A percentile compares a stretch with the other conserved stretches of the same genome.
These are phyloP conservation scores for Arthrobotrys conoides DNA, from an alignment of 2,329 filamentous ascomycete genomes.

Conservation along the genomic window DNA sequence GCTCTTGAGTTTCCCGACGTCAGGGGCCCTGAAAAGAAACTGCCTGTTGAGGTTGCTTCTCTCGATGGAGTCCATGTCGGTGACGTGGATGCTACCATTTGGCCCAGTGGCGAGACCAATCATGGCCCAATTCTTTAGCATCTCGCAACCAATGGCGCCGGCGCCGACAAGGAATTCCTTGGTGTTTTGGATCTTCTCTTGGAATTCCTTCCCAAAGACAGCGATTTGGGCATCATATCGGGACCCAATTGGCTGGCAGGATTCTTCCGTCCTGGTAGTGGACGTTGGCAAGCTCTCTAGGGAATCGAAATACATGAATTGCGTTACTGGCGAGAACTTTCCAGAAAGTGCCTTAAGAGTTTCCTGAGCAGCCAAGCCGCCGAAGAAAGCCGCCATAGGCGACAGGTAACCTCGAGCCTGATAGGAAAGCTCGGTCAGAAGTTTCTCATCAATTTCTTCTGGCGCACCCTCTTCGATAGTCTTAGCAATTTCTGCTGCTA, in stretches of 20 bases:
- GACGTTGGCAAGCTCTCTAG: slow-evolving; percentile 91
- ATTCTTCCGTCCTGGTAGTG: slow-evolving; percentile 82
- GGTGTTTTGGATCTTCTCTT: slow-evolving; percentile 91
- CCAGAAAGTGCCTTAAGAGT: slow-evolving; percentile 96
- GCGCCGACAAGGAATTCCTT: slow-evolving; percentile 96
- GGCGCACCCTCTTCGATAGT: slow-evolving; percentile 76
- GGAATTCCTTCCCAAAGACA: slow-evolving; percentile 92
- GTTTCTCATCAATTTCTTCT: slow-evolving; percentile 87
- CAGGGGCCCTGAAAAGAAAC: slow-evolving; percentile 92
- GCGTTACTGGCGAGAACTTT: slow-evolving; percentile 95
- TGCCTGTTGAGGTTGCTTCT: slow-evolving; percentile 98
- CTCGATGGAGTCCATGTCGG: slow-evolving; percentile 98
- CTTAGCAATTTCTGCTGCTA: slow-evolving; percentile 80
- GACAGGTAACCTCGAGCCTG: slow-evolving; percentile 92
- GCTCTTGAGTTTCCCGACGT: slow-evolving; percentile 97
- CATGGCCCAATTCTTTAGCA: slow-evolving; percentile 99
- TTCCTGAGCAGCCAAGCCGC: slow-evolving; percentile 92
- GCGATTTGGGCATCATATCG: slow-evolving; percentile 98
- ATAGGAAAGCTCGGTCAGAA: slow-evolving; percentile 92
- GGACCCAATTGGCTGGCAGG: slow-evolving; percentile 85
- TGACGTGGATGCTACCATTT: slow-evolving; percentile 89
- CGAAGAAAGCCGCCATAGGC: slow-evolving; percentile 94
- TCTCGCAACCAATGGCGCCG: slow-evolving; percentile 97
- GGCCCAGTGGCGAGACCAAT: slow-evolving; percentile 92
- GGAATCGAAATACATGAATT: slow-evolving; percentile 98